These are phyloP conservation scores for Magnaporthiopsis rhizophila DNA, from an alignment of 2,329 filamentous ascomycete species.

Conservation along the genomic window DNA sequence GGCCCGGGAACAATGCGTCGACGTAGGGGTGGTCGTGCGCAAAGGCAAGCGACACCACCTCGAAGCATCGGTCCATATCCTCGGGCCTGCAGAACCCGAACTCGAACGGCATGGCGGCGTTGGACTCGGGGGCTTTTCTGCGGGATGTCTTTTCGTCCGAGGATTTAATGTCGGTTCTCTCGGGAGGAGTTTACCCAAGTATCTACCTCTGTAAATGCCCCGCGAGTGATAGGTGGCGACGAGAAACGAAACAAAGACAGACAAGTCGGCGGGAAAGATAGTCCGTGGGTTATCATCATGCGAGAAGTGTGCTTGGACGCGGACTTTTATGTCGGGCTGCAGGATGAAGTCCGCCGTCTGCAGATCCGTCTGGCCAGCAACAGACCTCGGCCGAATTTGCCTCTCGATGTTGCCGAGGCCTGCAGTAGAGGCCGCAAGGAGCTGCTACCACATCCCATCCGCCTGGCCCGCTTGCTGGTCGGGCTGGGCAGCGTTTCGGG, in stretches of 20 bases:
- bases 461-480: neutral
- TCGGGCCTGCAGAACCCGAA: neutral
- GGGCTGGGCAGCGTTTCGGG: neutral
- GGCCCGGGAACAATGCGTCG: constrained; percentile 2
- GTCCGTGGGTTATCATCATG: neutral
- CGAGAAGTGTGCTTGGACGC: neutral
- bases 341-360: too few species aligned
- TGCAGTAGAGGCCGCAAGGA: neutral
- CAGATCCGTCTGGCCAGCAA: too few species aligned
- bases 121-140: neutral
- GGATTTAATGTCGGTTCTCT: neutral
- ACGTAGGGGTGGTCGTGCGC: constrained; percentile 1
- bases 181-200: too few species aligned
- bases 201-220: too few species aligned
- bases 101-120: neutral
- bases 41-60: constrained; percentile 3
- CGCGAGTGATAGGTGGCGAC: neutral
- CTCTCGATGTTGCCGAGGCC: neutral
- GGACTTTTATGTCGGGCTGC: neutral
- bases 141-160: neutral
- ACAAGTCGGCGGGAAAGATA: neutral
- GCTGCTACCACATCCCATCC: too few species aligned
- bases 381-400: neutral
- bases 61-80: constrained; percentile 6
- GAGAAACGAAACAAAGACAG: neutral